Percentiles rank a stretch among this genome's conserved stretches.
phyloP scores from a whole-genome alignment of 495 filamentous ascomycete species.

The Penicillium chermesinum region DNA sequence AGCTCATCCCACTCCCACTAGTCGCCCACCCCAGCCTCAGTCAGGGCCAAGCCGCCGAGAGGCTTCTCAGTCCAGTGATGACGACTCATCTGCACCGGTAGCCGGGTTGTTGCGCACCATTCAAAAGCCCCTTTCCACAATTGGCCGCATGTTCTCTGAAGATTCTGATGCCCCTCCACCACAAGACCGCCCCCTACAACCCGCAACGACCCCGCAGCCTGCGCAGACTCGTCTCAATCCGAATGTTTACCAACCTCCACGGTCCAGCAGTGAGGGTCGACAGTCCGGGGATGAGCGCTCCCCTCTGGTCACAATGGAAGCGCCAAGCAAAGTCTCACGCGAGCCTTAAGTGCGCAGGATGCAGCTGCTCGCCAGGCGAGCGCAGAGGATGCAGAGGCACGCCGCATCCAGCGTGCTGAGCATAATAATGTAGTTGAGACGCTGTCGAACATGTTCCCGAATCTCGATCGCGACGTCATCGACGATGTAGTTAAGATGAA shows the following conservation, averaged over 20 bases:
- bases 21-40: conserved; percentile 37
- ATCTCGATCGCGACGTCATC: conserved; percentile 84
- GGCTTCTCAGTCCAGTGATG: conserved; percentile 42
- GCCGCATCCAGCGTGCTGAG: conserved; percentile 76
- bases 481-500: conserved; percentile 91
- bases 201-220: conserved; percentile 54
- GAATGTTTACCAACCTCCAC: conserved; percentile 48
- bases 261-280: conserved; percentile 38
- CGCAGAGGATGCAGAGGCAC: conserved; percentile 85
- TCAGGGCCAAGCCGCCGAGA: conserved; percentile 38
- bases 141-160: conserved; percentile 96
- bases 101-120: conserved; percentile 85
- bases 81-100: conserved; percentile 69
- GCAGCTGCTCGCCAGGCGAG: conserved; percentile 91
- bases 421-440: conserved; percentile 90
- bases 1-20: conserved; percentile 3
- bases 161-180: conserved; percentile 42
- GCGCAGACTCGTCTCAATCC: conserved; percentile 57
- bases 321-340: conserved; percentile 26
- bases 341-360: conserved; percentile 62
- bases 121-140: conserved; percentile 83
- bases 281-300: conserved; percentile 43
- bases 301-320: conserved; percentile 3
- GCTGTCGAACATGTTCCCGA: conserved; percentile 86
- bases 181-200: conserved; percentile 38